These are phyloP conservation scores for Boletus edulis DNA, from an alignment of 768 basidiomycete genomes.

Conservation along the genomic window DNA sequence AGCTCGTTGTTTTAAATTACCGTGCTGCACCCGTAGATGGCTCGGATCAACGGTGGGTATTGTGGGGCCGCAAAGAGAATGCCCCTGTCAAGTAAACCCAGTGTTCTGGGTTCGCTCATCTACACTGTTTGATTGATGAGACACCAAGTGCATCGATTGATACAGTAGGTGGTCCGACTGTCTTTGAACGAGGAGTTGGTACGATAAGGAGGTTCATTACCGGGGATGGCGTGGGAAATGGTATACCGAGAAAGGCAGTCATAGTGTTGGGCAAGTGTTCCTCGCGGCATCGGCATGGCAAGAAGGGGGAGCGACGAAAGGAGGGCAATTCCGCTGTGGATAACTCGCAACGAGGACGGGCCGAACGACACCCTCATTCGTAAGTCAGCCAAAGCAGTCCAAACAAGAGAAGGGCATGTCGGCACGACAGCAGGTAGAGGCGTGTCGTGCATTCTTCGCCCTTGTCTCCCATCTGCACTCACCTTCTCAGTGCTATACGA, in stretches of 20 bases:
- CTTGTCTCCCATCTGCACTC: conserved; percentile 37
- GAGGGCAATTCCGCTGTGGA: conserved; percentile 20
- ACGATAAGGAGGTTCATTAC: conserved; percentile 22
- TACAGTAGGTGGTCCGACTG: not conserved
- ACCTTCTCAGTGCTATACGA: conserved; percentile 34
- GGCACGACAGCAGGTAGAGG: conserved; percentile 34
- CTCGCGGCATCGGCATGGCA: conserved; percentile 31
- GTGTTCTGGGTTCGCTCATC: not conserved
- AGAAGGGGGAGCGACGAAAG: conserved; percentile 11
- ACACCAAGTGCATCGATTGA: not conserved
- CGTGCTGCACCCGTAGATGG: conserved; percentile 1
- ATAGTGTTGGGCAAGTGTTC: conserved; percentile 23
- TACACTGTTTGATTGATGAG: too few relatives aligned
- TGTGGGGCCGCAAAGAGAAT: conserved; percentile 14
- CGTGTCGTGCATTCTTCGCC: conserved; percentile 37
- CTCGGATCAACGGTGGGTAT: conserved; percentile 19
- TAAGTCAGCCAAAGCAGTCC: conserved; percentile 25
- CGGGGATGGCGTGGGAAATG: conserved; percentile 21
- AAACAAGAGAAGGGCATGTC: conserved; percentile 35
- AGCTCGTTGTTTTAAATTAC: conserved; percentile 19
- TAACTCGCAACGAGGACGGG: conserved; percentile 26
- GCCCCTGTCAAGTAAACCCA: conserved; percentile 3
- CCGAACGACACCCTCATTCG: conserved; percentile 19
- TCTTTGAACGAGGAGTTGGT: not conserved
- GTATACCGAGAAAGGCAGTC: conserved; percentile 14